Percentiles rank a stretch among this genome's conserved stretches.
Evolutionary conservation across 1,284 basidiomycete genomes (phyloP).

Genomic region (Rhodotorula sp.): DNA sequence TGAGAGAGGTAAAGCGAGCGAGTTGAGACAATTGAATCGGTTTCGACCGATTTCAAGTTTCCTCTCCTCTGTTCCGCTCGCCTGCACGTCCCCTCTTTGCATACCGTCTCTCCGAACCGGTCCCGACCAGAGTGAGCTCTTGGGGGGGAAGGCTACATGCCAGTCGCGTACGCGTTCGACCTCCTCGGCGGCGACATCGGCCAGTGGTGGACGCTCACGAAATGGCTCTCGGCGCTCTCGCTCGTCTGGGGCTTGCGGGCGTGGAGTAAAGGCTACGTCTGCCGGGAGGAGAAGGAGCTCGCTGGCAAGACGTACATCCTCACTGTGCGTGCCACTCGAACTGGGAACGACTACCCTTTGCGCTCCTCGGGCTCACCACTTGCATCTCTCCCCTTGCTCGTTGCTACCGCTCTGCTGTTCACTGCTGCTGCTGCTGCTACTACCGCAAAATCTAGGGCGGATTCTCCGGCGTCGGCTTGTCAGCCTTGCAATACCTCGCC

Average conservation of each 20-base stretch:
- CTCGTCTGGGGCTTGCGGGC: neutral
- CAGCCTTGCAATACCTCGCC: conserved; percentile 34
- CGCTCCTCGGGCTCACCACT: no score
- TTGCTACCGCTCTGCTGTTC: no score
- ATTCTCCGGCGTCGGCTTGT: conserved; percentile 29
- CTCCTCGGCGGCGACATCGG: neutral
- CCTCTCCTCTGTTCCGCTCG: neutral
- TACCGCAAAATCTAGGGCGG: conserved; percentile 20
- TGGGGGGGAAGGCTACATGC: conserved; percentile 5
- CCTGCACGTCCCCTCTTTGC: neutral
- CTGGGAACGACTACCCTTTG: no score
- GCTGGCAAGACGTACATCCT: conserved; percentile 35
- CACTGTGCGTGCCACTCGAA: conserved; percentile 11
- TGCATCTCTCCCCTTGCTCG: no score
- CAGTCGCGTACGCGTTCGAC: conserved; percentile 9
- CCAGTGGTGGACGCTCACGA: conserved; percentile 1
- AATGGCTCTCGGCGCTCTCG: neutral
- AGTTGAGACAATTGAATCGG: neutral
- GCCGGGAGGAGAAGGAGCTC: conserved; percentile 22
- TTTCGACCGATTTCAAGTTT: neutral
- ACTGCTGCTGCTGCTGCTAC: no score
- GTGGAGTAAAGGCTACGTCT: conserved; percentile 24
- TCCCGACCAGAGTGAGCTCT: neutral
- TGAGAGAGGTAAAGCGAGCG: neutral
- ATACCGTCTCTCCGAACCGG: neutral